Percentiles rank a stretch among this genome's conserved stretches.
These are phyloP conservation scores for Calcarisporium arbuscula DNA, from an alignment of 2,329 filamentous ascomycete species.

Conservation along the genomic window DNA sequence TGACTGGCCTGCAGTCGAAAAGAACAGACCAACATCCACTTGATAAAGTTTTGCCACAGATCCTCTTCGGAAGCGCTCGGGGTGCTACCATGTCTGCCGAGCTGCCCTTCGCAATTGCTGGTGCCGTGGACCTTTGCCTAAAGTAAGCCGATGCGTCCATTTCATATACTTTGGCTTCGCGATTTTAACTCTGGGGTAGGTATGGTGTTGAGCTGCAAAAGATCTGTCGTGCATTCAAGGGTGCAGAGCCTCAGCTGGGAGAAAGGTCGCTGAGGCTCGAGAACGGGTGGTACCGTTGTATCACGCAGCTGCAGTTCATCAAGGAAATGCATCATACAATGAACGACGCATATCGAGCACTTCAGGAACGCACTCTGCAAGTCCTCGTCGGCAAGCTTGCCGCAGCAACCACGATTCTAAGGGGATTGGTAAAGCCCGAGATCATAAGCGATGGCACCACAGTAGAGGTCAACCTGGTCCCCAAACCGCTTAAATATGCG, in stretches of 20 bases:
- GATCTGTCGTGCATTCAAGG: constrained; percentile 7
- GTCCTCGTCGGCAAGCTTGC: constrained; percentile 14
- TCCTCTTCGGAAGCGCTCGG: no score
- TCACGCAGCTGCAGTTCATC: constrained; percentile 13
- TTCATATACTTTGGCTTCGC: no score
- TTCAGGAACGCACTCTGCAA: constrained; percentile 11
- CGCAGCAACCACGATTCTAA: constrained; percentile 3
- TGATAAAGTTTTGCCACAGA: no score
- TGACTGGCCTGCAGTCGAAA: no score
- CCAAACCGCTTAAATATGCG: constrained; percentile 5
- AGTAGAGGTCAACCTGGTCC: no score
- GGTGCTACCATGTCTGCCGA: no score
- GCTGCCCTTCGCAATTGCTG: constrained; percentile 8
- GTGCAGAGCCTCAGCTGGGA: constrained; percentile 4
- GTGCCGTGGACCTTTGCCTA: not conserved
- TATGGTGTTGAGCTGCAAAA: constrained; percentile 5
- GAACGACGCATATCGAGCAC: constrained; percentile 11
- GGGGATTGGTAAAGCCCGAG: no score
- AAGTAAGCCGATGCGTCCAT: not conserved
- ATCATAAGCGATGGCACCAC: no score
- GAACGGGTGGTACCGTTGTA: constrained; percentile 12
- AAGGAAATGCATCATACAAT: constrained; percentile 11
- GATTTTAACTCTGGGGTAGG: constrained; percentile 1
- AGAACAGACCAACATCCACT: no score
- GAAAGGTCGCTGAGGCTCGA: constrained; percentile 14